Evolutionary conservation across 345 rosid genomes (phyloP).

Genomic region (Aegle marmelos): DNA sequence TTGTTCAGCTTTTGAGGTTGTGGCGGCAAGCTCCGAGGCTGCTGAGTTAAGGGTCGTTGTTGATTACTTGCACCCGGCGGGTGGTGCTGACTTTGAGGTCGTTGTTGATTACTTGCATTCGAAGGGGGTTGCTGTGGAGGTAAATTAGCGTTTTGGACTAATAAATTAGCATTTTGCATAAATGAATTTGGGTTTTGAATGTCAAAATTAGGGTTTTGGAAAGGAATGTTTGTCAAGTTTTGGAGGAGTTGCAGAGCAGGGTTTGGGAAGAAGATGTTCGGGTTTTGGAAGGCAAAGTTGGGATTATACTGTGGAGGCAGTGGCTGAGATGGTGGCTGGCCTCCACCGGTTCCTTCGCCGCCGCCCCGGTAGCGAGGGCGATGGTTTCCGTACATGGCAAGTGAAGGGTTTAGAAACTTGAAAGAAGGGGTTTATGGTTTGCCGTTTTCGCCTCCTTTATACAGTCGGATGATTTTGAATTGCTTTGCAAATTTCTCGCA

Average conservation of each 20-base stretch:
- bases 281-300: slow-evolving; percentile 30
- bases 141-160: slow-evolving; percentile 24
- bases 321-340: slow-evolving; percentile 11
- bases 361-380: slow-evolving; percentile 14
- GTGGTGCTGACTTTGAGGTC: not conserved
- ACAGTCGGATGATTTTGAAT: not conserved
- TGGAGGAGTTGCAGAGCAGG: slow-evolving; percentile 27
- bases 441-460: not conserved
- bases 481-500: too few species aligned
- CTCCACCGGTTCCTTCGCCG: slow-evolving; percentile 11
- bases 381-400: slow-evolving; percentile 26
- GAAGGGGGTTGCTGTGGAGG: slow-evolving; percentile 24
- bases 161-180: slow-evolving; percentile 27
- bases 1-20: slow-evolving; percentile 12
- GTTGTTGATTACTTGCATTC: slow-evolving; percentile 13
- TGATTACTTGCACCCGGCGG: too few species aligned
- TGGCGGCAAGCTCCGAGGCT: slow-evolving; percentile 18
- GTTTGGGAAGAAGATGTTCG: slow-evolving; percentile 27
- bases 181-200: slow-evolving; percentile 11
- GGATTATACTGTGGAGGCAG: slow-evolving; percentile 17
- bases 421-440: not conserved
- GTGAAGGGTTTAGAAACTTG: not conserved
- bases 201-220: slow-evolving; percentile 25
- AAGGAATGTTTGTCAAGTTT: slow-evolving; percentile 21
- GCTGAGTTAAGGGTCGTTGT: not conserved